These are phyloP conservation scores for Annulohypoxylon stygium DNA, from an alignment of 495 filamentous ascomycete species.

Conservation along the genomic window DNA sequence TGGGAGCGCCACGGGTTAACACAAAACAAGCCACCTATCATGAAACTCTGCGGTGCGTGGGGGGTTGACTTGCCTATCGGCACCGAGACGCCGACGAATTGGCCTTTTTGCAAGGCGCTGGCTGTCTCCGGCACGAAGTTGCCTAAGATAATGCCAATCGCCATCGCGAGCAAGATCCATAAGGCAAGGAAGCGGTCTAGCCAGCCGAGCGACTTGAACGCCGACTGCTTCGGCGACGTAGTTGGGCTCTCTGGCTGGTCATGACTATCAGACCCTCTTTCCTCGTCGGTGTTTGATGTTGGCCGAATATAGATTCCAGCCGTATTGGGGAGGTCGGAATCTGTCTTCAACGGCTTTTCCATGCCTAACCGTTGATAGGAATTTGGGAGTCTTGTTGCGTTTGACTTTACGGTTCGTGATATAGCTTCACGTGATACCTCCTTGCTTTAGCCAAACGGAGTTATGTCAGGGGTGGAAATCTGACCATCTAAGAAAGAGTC, in stretches of 20 bases:
- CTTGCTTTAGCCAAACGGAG: not conserved
- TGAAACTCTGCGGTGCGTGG: not conserved
- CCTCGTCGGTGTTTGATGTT: constrained; percentile 13
- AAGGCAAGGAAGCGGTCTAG: constrained; percentile 83
- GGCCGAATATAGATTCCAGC: constrained; percentile 10
- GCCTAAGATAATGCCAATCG: constrained; percentile 80
- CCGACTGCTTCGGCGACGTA: constrained; percentile 46
- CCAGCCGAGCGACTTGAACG: constrained; percentile 69
- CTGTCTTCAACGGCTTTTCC: constrained; percentile 5
- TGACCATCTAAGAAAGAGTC: not conserved
- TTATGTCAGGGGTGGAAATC: not conserved
- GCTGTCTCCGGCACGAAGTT: constrained; percentile 78
- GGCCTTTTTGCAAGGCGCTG: constrained; percentile 74
- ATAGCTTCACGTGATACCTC: not conserved
- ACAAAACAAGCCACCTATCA: not conserved
- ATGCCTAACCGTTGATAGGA: not conserved
- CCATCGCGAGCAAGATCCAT: constrained; percentile 91
- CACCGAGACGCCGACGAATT: constrained; percentile 78
- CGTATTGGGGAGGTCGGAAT: constrained; percentile 9
- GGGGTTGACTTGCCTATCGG: constrained; percentile 74
- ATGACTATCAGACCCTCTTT: constrained; percentile 15
- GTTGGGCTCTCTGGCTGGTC: not conserved
- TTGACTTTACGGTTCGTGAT: not conserved
- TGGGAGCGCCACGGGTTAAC: constrained; percentile 45
- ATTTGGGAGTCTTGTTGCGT: not conserved